A percentile compares a stretch with the other conserved stretches of the same genome.
Evolutionary conservation across 1,284 basidiomycete species (phyloP).

Genomic region (Golubevia pallescens): DNA sequence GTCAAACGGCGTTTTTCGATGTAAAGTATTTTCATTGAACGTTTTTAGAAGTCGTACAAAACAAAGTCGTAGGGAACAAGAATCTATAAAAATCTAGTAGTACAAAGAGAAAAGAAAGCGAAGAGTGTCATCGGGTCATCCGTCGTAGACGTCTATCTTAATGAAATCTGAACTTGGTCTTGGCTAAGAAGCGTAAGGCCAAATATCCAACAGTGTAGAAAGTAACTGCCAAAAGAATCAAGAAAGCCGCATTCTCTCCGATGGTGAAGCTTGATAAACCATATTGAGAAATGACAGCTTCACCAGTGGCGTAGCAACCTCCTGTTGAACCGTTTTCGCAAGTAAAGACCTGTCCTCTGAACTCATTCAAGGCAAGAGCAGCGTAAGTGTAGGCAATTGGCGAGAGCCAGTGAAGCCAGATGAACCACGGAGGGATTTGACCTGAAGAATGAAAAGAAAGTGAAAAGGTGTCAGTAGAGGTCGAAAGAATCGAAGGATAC

Average conservation of each 20-base stretch:
- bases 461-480: no score
- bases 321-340: conserved; percentile 13
- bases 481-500: no score
- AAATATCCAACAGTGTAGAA: conserved; percentile 26
- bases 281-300: conserved; percentile 37
- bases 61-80: no score
- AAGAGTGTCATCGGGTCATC: no score
- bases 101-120: no score
- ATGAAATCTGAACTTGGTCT: conserved; percentile 4
- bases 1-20: no score
- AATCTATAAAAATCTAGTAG: no score
- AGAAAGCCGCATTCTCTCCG: conserved; percentile 29
- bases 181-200: background rate
- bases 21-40: no score
- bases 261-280: conserved; percentile 30
- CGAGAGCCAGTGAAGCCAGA: conserved; percentile 37
- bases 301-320: conserved; percentile 27
- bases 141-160: no score
- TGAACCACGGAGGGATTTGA: conserved; percentile 37
- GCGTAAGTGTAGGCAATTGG: conserved; percentile 40
- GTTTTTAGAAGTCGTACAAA: no score
- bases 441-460: no score
- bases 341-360: conserved; percentile 15
- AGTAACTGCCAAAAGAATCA: conserved; percentile 23
- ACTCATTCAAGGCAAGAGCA: conserved; percentile 37